Evolutionary conservation across 1,139 yeast species (phyloP).

Genomic region (Yamadazyma atmosphaerica): DNA sequence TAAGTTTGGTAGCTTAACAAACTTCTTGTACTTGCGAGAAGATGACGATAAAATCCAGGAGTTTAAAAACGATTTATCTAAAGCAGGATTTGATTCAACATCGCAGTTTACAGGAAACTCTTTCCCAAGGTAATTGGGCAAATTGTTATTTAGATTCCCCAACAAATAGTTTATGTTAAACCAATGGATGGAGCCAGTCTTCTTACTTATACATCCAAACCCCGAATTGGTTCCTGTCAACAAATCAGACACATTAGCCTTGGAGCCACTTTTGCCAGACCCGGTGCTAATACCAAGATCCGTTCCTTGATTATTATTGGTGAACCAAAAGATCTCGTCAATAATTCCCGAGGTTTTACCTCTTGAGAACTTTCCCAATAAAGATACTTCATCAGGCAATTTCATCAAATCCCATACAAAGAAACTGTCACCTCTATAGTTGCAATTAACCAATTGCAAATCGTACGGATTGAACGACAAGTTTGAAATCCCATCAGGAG

Average conservation of each 20-base stretch:
- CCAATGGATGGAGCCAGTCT: slow-evolving; percentile 67
- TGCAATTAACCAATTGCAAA: slow-evolving; percentile 56
- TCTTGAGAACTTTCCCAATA: slow-evolving; percentile 59
- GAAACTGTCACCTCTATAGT: slow-evolving; percentile 60
- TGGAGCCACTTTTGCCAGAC: too few relatives aligned
- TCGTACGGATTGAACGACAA: slow-evolving; percentile 66
- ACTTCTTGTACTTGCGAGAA: slow-evolving; percentile 25
- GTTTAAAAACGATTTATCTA: slow-evolving; percentile 25
- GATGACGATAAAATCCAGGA: slow-evolving; percentile 44
- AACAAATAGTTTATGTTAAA: slow-evolving; percentile 46
- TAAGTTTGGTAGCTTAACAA: slow-evolving; percentile 30
- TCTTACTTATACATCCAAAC: slow-evolving; percentile 55
- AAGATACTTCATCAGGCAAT: slow-evolving; percentile 49
- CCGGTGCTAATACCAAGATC: not conserved
- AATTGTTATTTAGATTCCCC: slow-evolving; percentile 32
- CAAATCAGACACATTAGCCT: slow-evolving; percentile 13
- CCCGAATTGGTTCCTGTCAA: slow-evolving; percentile 37
- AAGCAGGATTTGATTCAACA: not conserved
- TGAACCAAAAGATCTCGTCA: slow-evolving; percentile 55
- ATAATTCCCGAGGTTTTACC: slow-evolving; percentile 66
- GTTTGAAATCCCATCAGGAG: slow-evolving; percentile 64
- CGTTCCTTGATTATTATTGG: slow-evolving; percentile 22
- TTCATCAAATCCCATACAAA: slow-evolving; percentile 66
- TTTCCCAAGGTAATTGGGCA: slow-evolving; percentile 18
- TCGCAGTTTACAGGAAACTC: slow-evolving; percentile 12